A percentile compares a stretch with the other conserved stretches of the same genome.
phyloP scores from a whole-genome alignment of 2,329 filamentous ascomycete genomes.

The Fusarium temperatum region DNA sequence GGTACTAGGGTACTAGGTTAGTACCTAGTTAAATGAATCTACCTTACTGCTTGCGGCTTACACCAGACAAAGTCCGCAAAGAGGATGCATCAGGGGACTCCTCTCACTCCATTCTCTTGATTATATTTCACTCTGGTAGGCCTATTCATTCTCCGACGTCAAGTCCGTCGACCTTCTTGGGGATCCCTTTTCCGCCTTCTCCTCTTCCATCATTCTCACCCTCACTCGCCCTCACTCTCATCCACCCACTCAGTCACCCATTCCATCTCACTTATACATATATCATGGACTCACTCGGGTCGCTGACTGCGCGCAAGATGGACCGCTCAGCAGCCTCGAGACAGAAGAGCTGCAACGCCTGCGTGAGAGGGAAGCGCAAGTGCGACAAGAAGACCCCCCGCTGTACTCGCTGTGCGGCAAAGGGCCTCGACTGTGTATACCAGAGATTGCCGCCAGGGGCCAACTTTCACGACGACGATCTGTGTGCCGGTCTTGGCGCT shows the following conservation, averaged over 20 bases:
- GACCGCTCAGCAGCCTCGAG: constrained; percentile 53
- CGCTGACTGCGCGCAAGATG: constrained; percentile 43
- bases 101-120: not conserved
- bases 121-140: not conserved
- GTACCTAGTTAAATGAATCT: not conserved
- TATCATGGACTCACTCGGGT: constrained; percentile 40
- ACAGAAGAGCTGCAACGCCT: constrained; percentile 61
- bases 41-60: constrained; percentile 1
- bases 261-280: constrained; percentile 2
- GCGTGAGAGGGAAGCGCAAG: constrained; percentile 57
- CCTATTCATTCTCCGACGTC: constrained; percentile 19
- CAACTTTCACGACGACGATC: constrained; percentile 34
- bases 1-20: not conserved
- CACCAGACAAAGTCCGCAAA: constrained; percentile 17
- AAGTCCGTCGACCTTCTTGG: constrained; percentile 17
- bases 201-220: not conserved
- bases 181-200: constrained; percentile 8
- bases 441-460: constrained; percentile 46
- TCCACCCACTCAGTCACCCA: not conserved
- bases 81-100: not conserved
- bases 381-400: constrained; percentile 57
- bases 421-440: constrained; percentile 55
- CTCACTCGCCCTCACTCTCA: not conserved
- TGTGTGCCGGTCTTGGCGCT: constrained; percentile 12
- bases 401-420: constrained; percentile 55